Evolutionary conservation across 257 asterid species (phyloP).

Genomic region (Ocimum tenuiflorum): DNA sequence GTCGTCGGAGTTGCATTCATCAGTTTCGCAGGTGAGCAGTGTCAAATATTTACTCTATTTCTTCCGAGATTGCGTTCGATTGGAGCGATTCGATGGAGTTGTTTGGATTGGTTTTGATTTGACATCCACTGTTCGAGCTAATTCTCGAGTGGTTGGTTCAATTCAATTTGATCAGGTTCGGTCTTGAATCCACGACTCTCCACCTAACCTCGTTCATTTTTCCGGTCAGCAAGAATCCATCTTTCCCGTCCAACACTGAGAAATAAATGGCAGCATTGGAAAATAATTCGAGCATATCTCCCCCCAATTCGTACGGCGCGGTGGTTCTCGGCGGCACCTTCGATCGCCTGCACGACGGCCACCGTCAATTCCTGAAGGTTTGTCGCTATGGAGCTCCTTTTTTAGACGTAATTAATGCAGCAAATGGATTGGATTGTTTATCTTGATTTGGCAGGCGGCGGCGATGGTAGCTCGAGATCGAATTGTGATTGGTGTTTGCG

Average conservation of each 20-base stretch:
- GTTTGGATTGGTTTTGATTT: too few species aligned
- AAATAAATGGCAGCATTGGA: conserved; percentile 34
- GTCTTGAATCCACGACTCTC: neutral
- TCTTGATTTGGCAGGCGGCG: conserved; percentile 49
- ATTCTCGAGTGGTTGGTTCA: too few species aligned
- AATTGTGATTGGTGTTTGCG: conserved; percentile 81
- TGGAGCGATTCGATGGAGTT: too few species aligned
- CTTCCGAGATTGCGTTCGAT: too few species aligned
- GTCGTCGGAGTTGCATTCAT: too few species aligned
- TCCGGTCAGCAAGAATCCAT: conserved; percentile 1
- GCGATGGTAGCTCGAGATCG: conserved; percentile 56
- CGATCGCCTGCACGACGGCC: conserved; percentile 91
- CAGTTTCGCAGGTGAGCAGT: too few species aligned
- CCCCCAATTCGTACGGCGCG: conserved; percentile 53
- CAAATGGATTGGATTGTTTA: neutral
- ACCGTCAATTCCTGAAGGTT: conserved; percentile 86
- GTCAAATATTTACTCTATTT: too few species aligned
- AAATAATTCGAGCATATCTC: conserved; percentile 27
- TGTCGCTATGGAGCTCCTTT: neutral
- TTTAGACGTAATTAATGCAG: neutral
- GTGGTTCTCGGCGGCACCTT: conserved; percentile 96
- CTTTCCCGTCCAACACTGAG: neutral
- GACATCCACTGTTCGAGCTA: too few species aligned
- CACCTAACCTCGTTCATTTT: neutral
- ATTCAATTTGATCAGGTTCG: too few species aligned